Evolutionary conservation across 225 moss, liverwort and hornwort genomes (phyloP).

Genomic region (Polytrichum commune): DNA sequence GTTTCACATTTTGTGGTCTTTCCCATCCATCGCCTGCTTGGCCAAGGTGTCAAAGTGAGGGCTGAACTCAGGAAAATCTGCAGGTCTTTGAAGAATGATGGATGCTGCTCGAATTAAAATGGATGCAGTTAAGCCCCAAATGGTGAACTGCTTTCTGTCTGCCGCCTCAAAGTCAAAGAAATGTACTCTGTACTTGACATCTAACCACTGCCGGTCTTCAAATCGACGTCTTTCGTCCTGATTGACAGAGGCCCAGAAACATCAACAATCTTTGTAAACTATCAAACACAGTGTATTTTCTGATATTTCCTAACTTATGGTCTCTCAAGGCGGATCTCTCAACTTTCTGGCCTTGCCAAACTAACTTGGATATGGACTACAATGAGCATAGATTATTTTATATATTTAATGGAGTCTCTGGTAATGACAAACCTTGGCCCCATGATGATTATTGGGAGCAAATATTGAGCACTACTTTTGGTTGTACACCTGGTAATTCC

Average conservation of each 20-base stretch:
- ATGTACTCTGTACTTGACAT: conserved; percentile 72
- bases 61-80: conserved; percentile 66
- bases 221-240: conserved; percentile 64
- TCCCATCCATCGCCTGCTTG: conserved; percentile 42
- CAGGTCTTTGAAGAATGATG: conserved; percentile 63
- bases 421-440: too few species aligned
- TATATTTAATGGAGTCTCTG: too few species aligned
- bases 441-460: too few species aligned
- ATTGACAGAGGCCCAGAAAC: neutral
- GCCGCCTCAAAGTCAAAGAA: conserved; percentile 65
- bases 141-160: conserved; percentile 50
- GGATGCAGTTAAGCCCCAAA: conserved; percentile 96
- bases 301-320: too few species aligned
- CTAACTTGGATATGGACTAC: too few species aligned
- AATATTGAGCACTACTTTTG: too few species aligned
- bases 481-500: too few species aligned
- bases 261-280: too few species aligned
- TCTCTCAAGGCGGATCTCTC: too few species aligned
- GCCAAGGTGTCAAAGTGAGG: conserved; percentile 58
- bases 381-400: too few species aligned
- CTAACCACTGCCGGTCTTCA: conserved; percentile 70
- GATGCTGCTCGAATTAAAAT: conserved; percentile 82
- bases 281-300: too few species aligned
- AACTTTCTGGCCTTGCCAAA: too few species aligned
- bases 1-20: conserved; percentile 13